Conservation (phyloP, 2,329 filamentous ascomycete species). For the Mollisia scopiformis region DNA sequence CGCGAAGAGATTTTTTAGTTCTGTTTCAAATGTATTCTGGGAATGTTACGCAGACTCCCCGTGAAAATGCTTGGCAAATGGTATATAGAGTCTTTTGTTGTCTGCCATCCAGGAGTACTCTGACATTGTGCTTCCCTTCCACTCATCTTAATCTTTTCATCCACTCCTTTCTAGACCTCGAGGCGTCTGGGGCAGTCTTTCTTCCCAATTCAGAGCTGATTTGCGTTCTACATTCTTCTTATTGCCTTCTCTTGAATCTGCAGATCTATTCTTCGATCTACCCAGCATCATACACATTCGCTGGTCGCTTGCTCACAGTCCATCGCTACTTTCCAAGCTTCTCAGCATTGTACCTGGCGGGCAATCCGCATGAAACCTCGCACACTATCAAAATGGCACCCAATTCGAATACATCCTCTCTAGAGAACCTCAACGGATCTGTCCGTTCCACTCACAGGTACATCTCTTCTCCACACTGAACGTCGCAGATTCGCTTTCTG, state of each 20-base stretch:
- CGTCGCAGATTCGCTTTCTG: neutral
- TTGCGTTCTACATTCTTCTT: neutral
- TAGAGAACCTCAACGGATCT: neutral
- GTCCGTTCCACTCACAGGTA: neutral
- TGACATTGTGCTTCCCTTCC: neutral
- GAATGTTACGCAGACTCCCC: neutral
- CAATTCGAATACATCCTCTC: neutral
- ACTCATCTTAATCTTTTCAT: neutral
- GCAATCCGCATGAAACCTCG: neutral
- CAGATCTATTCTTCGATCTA: neutral
- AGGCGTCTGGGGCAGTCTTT: neutral
- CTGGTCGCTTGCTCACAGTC: neutral
- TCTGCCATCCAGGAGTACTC: no score
- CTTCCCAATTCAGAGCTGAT: neutral
- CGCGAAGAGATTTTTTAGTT: neutral
- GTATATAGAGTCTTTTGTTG: no score
- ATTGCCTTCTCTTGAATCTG: neutral
- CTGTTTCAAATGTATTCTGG: neutral
- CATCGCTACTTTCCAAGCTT: neutral
- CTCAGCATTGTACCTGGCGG: neutral
- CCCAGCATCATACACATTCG: neutral
- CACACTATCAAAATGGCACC: neutral
- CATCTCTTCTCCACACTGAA: neutral
- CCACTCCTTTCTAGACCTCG: neutral
- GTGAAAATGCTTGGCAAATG: no score